A percentile compares a stretch with the other conserved stretches of the same genome.
Evolutionary conservation across 768 basidiomycete species (phyloP).

Genomic region (Arthromyces matolae): DNA sequence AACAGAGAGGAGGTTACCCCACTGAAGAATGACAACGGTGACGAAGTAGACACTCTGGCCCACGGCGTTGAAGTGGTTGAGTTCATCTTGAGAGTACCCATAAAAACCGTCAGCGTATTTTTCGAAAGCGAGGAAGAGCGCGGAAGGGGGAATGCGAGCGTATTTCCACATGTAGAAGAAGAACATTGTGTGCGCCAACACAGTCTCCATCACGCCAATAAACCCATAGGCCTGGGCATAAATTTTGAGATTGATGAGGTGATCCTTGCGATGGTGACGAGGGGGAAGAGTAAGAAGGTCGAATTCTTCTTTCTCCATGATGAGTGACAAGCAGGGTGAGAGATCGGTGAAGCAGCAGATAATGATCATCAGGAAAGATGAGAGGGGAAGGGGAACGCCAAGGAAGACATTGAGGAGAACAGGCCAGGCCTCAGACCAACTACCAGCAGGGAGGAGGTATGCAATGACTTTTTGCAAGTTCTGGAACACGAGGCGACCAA

Average conservation of each 20-base stretch:
- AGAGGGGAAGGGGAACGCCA: conserved; percentile 55
- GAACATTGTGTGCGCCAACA: conserved; percentile 20
- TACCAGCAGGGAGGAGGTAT: too few relatives aligned
- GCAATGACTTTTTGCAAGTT: too few relatives aligned
- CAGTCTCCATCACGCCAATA: conserved; percentile 15
- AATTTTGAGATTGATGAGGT: conserved; percentile 13
- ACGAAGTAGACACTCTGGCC: conserved; percentile 34
- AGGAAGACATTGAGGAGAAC: conserved; percentile 54
- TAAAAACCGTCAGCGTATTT: conserved; percentile 36
- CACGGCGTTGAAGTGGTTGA: too few relatives aligned
- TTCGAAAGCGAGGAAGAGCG: too few relatives aligned
- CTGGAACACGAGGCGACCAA: too few relatives aligned
- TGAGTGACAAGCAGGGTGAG: conserved; percentile 10
- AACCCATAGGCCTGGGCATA: conserved; percentile 14
- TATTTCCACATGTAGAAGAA: too few relatives aligned
- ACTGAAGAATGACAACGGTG: conserved; percentile 45
- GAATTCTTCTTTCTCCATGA: conserved; percentile 18
- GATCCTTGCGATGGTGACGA: too few relatives aligned
- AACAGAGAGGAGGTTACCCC: too few relatives aligned
- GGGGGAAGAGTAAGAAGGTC: too few relatives aligned
- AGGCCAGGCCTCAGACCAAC: conserved; percentile 54
- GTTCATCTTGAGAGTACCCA: conserved; percentile 27
- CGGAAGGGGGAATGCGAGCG: too few relatives aligned
- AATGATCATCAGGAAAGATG: conserved; percentile 28
- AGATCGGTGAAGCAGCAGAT: conserved; percentile 19